Base-by-base conservation (phyloP, 345 rosid species). In the Limnanthes douglasii region DNA sequence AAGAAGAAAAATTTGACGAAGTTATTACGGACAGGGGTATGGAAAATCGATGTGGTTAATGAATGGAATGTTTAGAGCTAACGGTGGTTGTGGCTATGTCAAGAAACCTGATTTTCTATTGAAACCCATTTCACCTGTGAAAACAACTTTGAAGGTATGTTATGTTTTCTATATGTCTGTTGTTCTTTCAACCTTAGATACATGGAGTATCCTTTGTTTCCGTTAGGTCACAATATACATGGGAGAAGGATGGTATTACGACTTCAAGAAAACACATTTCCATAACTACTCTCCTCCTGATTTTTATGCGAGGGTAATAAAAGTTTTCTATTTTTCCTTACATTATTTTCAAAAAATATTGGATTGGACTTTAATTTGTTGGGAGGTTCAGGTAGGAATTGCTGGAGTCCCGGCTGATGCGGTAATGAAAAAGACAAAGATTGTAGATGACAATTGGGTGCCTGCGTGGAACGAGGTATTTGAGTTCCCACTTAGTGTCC, bases 51-150 rank as follows among this genome's bases (percentile, higher is more conserved):
- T 83, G 4, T 78, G 85, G 93, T 39, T 61, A 57, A 88, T 88
- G 97, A 93, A 83, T 11, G 97, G 97, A 19, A 78, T 78, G 95
- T 88, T 78, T 54, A 75, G 75, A 68, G 75, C 90, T 12, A 86
- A 86, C 36, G 93, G 95, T 23, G 90, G 86, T 13, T 82, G 95
- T 21, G 97, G 97, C 16, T 88, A 73, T 54, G 74, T 88, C 31
- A 83, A 67, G 57, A 88, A 88, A 60, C 97, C 95, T 2, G 68
- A 66, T 28, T 71, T 78, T 63, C 51, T 88, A 34, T 53, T 66
- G 57, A 15, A 39, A n/a, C 11, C 74, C 1, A 32, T 43, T 24
- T 11, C 56, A 19, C 70, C 73, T 1, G 66, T 49, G 36, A 66
- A 70, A 47, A 78, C 46, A 54, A 75, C 79, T 23, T 55, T 86